Evolutionary conservation across 371 early-diverging fungal species (phyloP).

Genomic region (Polyrhizophydium stewartii): DNA sequence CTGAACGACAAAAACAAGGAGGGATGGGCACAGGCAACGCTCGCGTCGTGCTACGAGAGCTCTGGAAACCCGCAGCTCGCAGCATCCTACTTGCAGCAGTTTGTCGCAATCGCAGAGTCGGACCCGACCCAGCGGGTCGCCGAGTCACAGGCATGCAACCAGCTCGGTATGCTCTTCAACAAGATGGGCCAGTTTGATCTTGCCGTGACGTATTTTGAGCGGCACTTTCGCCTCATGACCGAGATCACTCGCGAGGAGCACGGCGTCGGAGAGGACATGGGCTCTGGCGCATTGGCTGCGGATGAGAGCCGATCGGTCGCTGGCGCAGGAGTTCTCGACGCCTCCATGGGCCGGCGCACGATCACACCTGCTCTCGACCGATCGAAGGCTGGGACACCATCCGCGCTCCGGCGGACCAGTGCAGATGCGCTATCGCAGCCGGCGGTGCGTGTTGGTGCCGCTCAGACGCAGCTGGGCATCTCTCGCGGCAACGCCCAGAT

Average conservation of each 20-base stretch:
- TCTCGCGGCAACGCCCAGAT: conserved; percentile 37
- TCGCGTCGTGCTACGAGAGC: conserved; percentile 38
- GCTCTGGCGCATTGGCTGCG: too few species aligned
- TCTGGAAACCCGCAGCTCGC: conserved; percentile 28
- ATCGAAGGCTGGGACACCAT: too few species aligned
- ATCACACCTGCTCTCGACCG: neutral
- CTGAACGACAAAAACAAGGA: conserved; percentile 21
- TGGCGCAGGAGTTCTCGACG: neutral
- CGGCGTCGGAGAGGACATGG: too few species aligned
- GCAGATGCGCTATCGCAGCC: too few species aligned
- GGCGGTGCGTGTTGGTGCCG: conserved; percentile 17
- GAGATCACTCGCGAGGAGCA: neutral
- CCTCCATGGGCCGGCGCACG: neutral
- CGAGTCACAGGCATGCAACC: conserved; percentile 40
- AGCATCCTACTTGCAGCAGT: conserved; percentile 21
- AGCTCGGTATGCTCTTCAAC: conserved; percentile 39
- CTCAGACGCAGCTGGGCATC: conserved; percentile 36
- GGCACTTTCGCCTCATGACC: conserved; percentile 25
- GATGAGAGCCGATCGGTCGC: too few species aligned
- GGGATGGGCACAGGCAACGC: conserved; percentile 30
- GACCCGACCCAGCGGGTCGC: conserved; percentile 25
- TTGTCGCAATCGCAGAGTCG: conserved; percentile 20
- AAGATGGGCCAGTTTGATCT: conserved; percentile 28
- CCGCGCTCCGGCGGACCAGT: too few species aligned
- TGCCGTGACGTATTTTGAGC: conserved; percentile 35